Evolutionary conservation across 2,329 filamentous ascomycete species (phyloP), one percentile per base, ranked within the genome.

Genomic region (Cryphonectria japonica): DNA sequence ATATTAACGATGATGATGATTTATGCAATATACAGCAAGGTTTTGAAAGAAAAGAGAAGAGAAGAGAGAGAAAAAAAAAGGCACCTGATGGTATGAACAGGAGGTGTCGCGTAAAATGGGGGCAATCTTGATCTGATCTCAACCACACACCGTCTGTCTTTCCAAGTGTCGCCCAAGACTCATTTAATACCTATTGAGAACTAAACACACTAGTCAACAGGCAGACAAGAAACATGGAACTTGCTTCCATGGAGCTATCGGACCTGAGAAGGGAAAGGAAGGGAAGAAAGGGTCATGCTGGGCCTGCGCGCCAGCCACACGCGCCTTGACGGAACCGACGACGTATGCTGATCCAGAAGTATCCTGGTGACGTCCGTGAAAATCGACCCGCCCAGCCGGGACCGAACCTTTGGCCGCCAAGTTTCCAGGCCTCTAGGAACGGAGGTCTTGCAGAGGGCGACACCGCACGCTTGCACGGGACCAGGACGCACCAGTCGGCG

Each of bases 361-460:
- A 1, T 37, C 32, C 3, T n/a, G 4, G 59, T 61, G 59, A 61
- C 59, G 59, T 61, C 34, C 54, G 7, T 59, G 26, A 29, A 29
- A 16, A n/a, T 22, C 19, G 46, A 16, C 14, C 19, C 19, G n/a
- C 34, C 34, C 4, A 57, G 52, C 52, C 52, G 52, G 52, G 11
- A 29, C 52, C 26, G 26, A 29, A 29, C 52, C 26, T 39, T 16
- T 32, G 37, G 16, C 32, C 29, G 59, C 59, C 8, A 29, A 43
- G 13, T 16, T 16, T 37, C 14, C 39, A 16, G 34, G 34, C 34
- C 32, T 61, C 8, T n/a, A 22, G 7, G 26, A 14, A 61, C 59
- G 59, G 59, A 61, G 59, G 34, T 61, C 59, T 37, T 39, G 19
- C 32, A 61, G 34, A 61, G 7, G 59, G 59, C 59, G 59, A 61